These are phyloP conservation scores for Parietichytrium sp. DNA, from an alignment of 108 stramenopile genomes.

Conservation along the genomic window DNA sequence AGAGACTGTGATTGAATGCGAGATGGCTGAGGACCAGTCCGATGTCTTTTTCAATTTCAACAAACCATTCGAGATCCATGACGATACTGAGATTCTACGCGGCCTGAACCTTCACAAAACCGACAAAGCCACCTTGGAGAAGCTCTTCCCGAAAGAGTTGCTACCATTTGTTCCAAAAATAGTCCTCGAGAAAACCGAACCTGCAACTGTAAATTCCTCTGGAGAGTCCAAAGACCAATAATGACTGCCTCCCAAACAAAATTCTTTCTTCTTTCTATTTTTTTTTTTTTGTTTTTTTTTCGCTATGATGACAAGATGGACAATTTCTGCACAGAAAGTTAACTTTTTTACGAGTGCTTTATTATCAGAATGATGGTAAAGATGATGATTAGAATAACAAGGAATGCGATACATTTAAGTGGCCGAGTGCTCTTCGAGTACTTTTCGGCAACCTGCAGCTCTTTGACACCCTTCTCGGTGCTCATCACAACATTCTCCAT, in stretches of 20 bases:
- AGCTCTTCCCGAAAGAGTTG: constrained; percentile 6
- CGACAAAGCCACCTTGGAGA: not conserved
- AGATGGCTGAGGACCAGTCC: not conserved
- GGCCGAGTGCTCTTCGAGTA: constrained; percentile 90
- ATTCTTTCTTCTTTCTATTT: no score
- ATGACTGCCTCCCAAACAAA: no score
- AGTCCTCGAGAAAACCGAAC: no score
- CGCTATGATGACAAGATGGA: no score
- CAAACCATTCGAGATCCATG: constrained; percentile 4
- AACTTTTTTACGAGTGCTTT: constrained; percentile 2
- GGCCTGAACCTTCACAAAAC: not conserved
- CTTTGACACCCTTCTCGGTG: constrained; percentile 89
- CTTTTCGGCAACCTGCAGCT: constrained; percentile 93
- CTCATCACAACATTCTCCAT: constrained; percentile 99
- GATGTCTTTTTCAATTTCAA: constrained; percentile 12
- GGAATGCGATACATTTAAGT: constrained; percentile 53
- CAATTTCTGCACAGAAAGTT: no score
- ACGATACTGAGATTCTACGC: constrained; percentile 9
- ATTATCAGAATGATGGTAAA: constrained; percentile 53
- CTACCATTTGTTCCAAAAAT: not conserved
- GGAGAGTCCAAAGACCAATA: no score
- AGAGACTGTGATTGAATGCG: constrained; percentile 8
- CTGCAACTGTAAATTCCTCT: no score
- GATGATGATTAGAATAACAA: constrained; percentile 52
- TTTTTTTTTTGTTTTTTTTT: no score